phyloP scores from a whole-genome alignment of 495 filamentous ascomycete species.

The Rhizodiscina lignyota region DNA sequence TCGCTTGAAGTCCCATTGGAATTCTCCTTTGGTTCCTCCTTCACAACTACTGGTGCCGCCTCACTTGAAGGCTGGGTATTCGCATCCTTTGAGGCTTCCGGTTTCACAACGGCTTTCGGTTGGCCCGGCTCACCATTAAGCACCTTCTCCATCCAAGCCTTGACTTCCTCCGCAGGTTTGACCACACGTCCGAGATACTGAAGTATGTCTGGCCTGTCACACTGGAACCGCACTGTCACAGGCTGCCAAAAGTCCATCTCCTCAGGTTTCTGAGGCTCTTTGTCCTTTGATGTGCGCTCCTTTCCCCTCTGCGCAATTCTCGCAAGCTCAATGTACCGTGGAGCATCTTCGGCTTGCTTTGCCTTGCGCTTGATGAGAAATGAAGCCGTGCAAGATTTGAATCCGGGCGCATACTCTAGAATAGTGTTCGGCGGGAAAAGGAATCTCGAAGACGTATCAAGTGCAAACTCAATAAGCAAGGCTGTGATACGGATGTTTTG shows the following conservation, averaged over 20 bases:
- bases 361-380: constrained; percentile 50
- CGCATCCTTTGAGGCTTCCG: too few species aligned
- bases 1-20: too few species aligned
- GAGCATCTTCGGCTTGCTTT: constrained; percentile 26
- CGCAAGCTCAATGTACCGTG: constrained; percentile 12
- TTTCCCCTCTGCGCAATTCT: constrained; percentile 19
- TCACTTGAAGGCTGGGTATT: too few species aligned
- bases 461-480: constrained; percentile 71
- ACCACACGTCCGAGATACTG: constrained; percentile 66
- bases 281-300: constrained; percentile 3
- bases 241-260: constrained; percentile 73
- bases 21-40: too few species aligned
- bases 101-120: too few species aligned
- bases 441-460: constrained; percentile 66
- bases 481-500: constrained; percentile 41
- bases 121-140: too few species aligned
- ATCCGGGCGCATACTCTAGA: constrained; percentile 44
- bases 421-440: constrained; percentile 77
- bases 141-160: constrained; percentile 41
- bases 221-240: constrained; percentile 61
- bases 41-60: too few species aligned
- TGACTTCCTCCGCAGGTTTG: constrained; percentile 59
- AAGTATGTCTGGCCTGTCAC: constrained; percentile 43
- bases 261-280: constrained; percentile 3
- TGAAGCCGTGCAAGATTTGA: constrained; percentile 36